A percentile compares a stretch with the other conserved stretches of the same genome.
These are phyloP conservation scores for Rauvolfia tetraphylla DNA, from an alignment of 257 asterid genomes.

Conservation along the genomic window DNA sequence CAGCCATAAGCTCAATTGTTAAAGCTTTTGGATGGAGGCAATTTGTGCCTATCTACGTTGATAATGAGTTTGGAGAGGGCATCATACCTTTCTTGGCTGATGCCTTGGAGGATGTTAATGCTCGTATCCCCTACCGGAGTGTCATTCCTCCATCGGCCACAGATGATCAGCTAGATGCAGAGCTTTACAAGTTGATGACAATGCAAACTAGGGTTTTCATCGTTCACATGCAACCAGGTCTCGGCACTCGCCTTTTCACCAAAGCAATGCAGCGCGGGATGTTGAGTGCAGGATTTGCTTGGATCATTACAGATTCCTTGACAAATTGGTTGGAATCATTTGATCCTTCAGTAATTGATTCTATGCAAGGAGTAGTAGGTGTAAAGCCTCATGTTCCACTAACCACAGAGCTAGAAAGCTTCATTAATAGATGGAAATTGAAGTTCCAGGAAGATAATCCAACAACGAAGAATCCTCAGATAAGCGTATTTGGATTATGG, in stretches of 20 bases:
- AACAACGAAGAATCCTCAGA: constrained; percentile 15
- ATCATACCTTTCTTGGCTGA: constrained; percentile 42
- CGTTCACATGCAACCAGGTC: constrained; percentile 32
- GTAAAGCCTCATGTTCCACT: constrained; percentile 35
- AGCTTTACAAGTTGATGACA: constrained; percentile 44
- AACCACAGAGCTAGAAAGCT: constrained; percentile 24
- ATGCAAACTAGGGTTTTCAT: constrained; percentile 54
- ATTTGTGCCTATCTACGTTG: constrained; percentile 43
- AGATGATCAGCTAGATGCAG: constrained; percentile 32
- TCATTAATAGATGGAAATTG: constrained; percentile 31
- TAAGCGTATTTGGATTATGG: constrained; percentile 41
- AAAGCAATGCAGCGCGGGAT: constrained; percentile 38
- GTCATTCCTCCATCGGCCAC: constrained; percentile 35
- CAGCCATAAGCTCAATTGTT: constrained; percentile 36
- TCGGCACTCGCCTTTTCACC: constrained; percentile 36
- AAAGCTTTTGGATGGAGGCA: constrained; percentile 49
- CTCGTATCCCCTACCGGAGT: constrained; percentile 43
- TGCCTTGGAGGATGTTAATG: constrained; percentile 32
- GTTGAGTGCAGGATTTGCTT: constrained; percentile 44
- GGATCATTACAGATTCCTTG: constrained; percentile 51
- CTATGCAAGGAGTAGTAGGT: constrained; percentile 61
- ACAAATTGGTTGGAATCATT: constrained; percentile 22
- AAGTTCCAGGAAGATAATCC: constrained; percentile 14
- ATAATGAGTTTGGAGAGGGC: constrained; percentile 51
- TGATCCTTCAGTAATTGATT: constrained; percentile 24